phyloP scores from a whole-genome alignment of 2,329 filamentous ascomycete species.

The Fusarium sp. region DNA sequence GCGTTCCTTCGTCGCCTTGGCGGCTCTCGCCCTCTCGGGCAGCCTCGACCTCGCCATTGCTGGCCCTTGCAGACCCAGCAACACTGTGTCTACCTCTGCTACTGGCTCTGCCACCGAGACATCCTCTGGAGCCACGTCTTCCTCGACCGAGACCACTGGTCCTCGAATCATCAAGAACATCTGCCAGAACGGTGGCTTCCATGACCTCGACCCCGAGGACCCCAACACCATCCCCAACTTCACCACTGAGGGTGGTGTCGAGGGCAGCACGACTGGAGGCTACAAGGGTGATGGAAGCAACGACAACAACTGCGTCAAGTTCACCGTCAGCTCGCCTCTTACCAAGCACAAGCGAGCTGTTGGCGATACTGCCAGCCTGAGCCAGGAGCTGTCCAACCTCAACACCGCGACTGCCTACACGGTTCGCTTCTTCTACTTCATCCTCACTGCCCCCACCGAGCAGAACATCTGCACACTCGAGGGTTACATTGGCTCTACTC shows the following conservation, averaged over 20 bases:
- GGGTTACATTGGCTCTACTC: constrained; percentile 18
- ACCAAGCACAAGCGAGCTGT: constrained; percentile 8
- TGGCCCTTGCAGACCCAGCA: constrained; percentile 27
- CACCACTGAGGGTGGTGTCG: neutral
- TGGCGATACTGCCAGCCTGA: neutral
- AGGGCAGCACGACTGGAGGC: neutral
- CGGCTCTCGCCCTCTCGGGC: constrained; percentile 30
- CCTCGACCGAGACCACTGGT: neutral
- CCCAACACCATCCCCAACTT: constrained; percentile 6
- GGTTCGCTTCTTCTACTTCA: constrained; percentile 32
- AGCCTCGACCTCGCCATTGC: constrained; percentile 24
- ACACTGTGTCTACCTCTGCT: neutral
- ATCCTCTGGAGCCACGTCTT: neutral
- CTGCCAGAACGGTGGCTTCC: constrained; percentile 4
- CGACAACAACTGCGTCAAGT: constrained; percentile 1
- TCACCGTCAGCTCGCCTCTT: neutral
- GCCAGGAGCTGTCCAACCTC: constrained; percentile 14
- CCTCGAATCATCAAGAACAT: constrained; percentile 14
- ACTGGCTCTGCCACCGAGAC: neutral
- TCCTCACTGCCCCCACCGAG: constrained; percentile 4
- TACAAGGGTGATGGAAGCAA: constrained; percentile 8
- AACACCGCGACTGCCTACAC: constrained; percentile 29
- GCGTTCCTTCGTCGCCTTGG: constrained; percentile 30
- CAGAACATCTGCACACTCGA: constrained; percentile 15
- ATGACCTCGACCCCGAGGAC: neutral